Percentiles rank a stretch among this genome's conserved stretches.
phyloP scores from a whole-genome alignment of 805 yeast genomes.

The Wickerhamiella hasegawae region DNA sequence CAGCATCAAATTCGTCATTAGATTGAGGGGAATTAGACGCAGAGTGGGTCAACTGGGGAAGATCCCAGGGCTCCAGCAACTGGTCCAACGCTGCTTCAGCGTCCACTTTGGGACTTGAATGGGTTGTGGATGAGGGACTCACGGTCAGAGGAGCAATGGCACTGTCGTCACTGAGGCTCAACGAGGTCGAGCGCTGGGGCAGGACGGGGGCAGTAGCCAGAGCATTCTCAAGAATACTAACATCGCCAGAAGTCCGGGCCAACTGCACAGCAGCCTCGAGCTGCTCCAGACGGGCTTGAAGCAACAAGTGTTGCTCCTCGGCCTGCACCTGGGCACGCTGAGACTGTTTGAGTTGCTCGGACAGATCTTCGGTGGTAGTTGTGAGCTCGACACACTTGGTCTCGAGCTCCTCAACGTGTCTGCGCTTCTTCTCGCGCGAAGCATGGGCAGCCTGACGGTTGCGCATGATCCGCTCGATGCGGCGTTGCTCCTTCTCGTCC shows the following conservation, averaged over 20 bases:
- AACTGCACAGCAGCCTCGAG: conserved; percentile 12
- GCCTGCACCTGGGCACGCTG: conserved; percentile 9
- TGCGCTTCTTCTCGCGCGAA: conserved; percentile 88
- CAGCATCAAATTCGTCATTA: too few relatives aligned
- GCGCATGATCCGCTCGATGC: conserved; percentile 81
- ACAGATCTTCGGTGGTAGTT: conserved; percentile 16
- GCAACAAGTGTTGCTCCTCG: conserved; percentile 4
- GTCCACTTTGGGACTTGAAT: too few relatives aligned
- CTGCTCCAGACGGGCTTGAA: conserved; percentile 12
- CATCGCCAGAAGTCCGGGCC: conserved; percentile 14
- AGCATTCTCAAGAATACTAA: too few relatives aligned
- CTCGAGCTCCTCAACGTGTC: conserved; percentile 77
- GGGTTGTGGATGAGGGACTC: too few relatives aligned
- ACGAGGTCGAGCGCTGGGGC: too few relatives aligned
- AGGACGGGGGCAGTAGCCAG: too few relatives aligned
- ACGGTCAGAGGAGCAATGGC: too few relatives aligned
- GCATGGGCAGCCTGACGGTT: conserved; percentile 97
- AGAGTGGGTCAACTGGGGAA: not conserved
- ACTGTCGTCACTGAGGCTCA: too few relatives aligned
- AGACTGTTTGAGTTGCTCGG: conserved; percentile 8
- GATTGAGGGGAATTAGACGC: not conserved
- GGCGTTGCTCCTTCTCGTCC: conserved; percentile 93
- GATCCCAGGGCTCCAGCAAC: too few relatives aligned
- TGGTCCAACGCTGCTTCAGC: too few relatives aligned
- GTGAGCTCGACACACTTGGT: conserved; percentile 24